Conservation (phyloP, 2,329 filamentous ascomycete species). For the Colletotrichum godetiae region DNA sequence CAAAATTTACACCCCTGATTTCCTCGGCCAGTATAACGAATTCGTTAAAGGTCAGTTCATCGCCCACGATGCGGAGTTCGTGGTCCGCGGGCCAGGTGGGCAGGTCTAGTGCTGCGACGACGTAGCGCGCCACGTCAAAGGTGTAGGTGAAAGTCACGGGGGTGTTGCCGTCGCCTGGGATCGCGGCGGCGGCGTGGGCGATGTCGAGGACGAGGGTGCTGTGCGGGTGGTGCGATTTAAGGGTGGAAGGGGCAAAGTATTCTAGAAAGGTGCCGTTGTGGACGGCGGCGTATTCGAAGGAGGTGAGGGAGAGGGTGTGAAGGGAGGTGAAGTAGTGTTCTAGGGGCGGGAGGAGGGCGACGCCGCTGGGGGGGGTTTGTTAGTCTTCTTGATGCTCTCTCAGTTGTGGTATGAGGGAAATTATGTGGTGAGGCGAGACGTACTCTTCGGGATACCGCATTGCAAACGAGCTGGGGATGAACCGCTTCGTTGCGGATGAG, state of each 20-base stretch:
- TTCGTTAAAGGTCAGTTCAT: conserved; percentile 56
- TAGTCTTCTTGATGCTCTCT: no score
- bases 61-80: conserved; percentile 46
- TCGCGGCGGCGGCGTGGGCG: conserved; percentile 53
- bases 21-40: conserved; percentile 50
- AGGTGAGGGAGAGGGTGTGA: not conserved
- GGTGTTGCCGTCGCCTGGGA: conserved; percentile 59
- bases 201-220: conserved; percentile 57
- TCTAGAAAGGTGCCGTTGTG: conserved; percentile 57
- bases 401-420: no score
- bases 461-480: not conserved
- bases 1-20: conserved; percentile 47
- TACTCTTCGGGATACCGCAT: not conserved
- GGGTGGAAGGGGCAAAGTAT: conserved; percentile 53
- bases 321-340: conserved; percentile 15
- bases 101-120: conserved; percentile 52
- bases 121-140: conserved; percentile 59
- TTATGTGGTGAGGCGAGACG: no score
- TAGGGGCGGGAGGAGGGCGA: conserved; percentile 38
- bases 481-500: not conserved
- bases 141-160: conserved; percentile 59
- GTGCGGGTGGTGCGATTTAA: conserved; percentile 51
- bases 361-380: conserved; percentile 3
- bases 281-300: conserved; percentile 51
- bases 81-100: conserved; percentile 55